These are phyloP conservation scores for Takakia lepidozioides DNA, from an alignment of 225 moss, liverwort and hornwort species.

Conservation along the genomic window DNA sequence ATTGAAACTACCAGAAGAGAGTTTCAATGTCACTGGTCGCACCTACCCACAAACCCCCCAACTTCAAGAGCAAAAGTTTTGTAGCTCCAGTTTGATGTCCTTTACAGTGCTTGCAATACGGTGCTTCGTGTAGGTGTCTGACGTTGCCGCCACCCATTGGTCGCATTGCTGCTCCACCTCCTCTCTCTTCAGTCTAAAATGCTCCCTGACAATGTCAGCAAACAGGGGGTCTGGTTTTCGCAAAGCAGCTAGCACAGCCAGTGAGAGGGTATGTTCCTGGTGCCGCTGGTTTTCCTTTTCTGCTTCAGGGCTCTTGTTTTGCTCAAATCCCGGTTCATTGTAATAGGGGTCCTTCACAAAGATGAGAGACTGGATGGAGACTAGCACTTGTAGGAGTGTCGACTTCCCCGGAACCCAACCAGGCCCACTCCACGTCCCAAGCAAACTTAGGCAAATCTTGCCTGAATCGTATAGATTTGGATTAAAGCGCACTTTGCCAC, in stretches of 20 bases:
- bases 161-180: slow-evolving; percentile 55
- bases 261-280: slow-evolving; percentile 58
- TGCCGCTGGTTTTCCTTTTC: slow-evolving; percentile 55
- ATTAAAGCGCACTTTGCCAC: slow-evolving; percentile 71
- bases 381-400: slow-evolving; percentile 71
- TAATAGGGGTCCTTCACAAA: slow-evolving; percentile 74
- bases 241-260: slow-evolving; percentile 53
- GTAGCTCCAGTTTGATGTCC: slow-evolving; percentile 36
- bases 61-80: slow-evolving; percentile 15
- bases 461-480: slow-evolving; percentile 64
- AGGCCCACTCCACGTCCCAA: slow-evolving; percentile 67
- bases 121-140: slow-evolving; percentile 21
- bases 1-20: no score
- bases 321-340: slow-evolving; percentile 68
- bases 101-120: slow-evolving; percentile 33
- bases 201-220: slow-evolving; percentile 45
- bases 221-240: slow-evolving; percentile 57
- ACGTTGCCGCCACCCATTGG: slow-evolving; percentile 40
- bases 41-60: no score
- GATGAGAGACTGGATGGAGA: slow-evolving; percentile 74
- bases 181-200: slow-evolving; percentile 51
- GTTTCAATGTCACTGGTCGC: no score
- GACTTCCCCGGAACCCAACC: slow-evolving; percentile 69
- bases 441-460: slow-evolving; percentile 74
- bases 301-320: slow-evolving; percentile 34